A percentile compares a stretch with the other conserved stretches of the same genome.
Evolutionary conservation across 2,329 filamentous ascomycete genomes (phyloP).

Genomic region (Zymoseptoria passerinii): DNA sequence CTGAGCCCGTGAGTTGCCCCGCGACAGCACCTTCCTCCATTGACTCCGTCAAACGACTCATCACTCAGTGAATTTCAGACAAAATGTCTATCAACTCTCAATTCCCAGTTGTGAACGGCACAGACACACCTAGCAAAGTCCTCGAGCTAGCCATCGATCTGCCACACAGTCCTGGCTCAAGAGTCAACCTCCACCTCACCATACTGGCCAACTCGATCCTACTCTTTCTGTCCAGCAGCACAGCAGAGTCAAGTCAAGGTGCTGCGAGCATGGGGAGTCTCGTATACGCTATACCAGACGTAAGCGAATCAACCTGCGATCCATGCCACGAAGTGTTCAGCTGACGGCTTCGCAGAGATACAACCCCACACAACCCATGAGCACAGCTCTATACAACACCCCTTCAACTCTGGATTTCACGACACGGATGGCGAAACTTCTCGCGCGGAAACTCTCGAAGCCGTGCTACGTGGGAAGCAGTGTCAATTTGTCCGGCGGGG

Average conservation of each 20-base stretch:
- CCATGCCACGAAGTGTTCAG: neutral
- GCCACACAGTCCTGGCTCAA: constrained; percentile 48
- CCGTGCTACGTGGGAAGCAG: constrained; percentile 91
- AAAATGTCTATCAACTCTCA: constrained; percentile 11
- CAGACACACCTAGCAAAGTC: constrained; percentile 30
- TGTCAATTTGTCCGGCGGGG: constrained; percentile 64
- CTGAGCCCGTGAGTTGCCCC: neutral
- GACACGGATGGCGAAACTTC: constrained; percentile 70
- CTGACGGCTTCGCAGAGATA: constrained; percentile 26
- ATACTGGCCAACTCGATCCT: constrained; percentile 45
- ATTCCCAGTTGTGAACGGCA: constrained; percentile 21
- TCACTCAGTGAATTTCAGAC: neutral
- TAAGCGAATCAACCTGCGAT: constrained; percentile 36
- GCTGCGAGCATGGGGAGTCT: constrained; percentile 67
- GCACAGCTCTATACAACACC: constrained; percentile 69
- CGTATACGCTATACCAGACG: constrained; percentile 88
- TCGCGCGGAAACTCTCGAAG: constrained; percentile 62
- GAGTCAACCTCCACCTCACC: constrained; percentile 51
- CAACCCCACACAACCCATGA: constrained; percentile 53
- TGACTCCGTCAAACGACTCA: neutral
- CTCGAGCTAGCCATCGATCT: constrained; percentile 51
- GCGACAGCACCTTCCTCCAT: neutral
- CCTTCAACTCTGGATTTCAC: constrained; percentile 79
- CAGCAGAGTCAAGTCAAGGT: constrained; percentile 33
- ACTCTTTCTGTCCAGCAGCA: constrained; percentile 50